A percentile compares a stretch with the other conserved stretches of the same genome.
Evolutionary conservation across 148 eudicot genomes (phyloP).

Genomic region (Nepenthes mirabilis): DNA sequence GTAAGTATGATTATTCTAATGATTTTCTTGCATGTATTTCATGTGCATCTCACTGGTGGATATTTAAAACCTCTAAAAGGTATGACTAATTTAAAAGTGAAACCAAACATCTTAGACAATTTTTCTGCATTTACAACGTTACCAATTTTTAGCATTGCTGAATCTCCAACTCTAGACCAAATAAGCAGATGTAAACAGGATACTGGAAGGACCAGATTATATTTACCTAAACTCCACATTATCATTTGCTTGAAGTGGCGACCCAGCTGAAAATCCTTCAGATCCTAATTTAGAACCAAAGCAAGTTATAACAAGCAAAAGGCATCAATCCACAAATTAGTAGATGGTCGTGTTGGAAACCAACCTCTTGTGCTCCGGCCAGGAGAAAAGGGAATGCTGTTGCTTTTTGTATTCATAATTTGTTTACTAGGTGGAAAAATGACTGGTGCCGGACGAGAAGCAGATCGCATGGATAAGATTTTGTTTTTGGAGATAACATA

Average conservation of each 20-base stretch:
- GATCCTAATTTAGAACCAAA: not conserved
- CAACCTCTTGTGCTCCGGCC: not conserved
- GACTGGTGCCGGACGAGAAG: constrained; percentile 51
- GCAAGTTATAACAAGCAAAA: not conserved
- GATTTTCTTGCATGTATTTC: not conserved
- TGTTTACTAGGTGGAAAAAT: constrained; percentile 37
- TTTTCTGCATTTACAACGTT: not conserved
- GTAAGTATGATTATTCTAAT: too few species aligned
- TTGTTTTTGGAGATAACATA: constrained; percentile 67
- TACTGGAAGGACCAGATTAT: not conserved
- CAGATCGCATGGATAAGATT: constrained; percentile 35
- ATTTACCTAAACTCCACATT: constrained; percentile 11
- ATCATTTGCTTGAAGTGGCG: constrained; percentile 5
- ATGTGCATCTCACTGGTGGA: not conserved
- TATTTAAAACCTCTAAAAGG: not conserved
- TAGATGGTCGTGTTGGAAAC: not conserved
- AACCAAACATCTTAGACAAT: not conserved
- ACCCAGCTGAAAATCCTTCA: constrained; percentile 2
- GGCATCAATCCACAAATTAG: not conserved
- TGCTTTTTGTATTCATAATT: constrained; percentile 19
- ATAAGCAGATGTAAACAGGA: not conserved
- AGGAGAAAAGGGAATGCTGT: constrained; percentile 13
- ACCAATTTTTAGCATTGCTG: not conserved
- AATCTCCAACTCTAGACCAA: not conserved
- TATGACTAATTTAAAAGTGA: not conserved